These are phyloP conservation scores for Ganoderma boninense DNA, from an alignment of 1,284 basidiomycete genomes.

Conservation along the genomic window DNA sequence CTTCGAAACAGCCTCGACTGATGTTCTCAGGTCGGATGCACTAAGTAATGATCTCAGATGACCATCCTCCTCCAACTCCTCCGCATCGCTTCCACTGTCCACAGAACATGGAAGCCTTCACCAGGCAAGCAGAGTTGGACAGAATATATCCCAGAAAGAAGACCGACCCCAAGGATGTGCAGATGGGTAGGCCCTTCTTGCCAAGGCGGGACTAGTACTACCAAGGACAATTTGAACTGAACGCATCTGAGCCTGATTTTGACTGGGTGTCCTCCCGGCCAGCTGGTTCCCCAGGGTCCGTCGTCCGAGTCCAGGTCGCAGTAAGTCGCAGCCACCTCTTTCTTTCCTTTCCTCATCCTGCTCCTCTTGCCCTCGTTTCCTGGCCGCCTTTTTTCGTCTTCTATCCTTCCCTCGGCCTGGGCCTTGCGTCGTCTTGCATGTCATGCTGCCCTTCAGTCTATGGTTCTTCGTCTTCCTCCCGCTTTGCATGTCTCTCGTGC, in stretches of 20 bases:
- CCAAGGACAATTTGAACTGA: background rate
- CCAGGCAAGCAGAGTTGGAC: background rate
- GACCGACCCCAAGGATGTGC: background rate
- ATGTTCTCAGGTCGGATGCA: too few species aligned
- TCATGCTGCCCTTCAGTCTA: slow-evolving; percentile 16
- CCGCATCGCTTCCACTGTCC: background rate
- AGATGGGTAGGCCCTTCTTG: background rate
- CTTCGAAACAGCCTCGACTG: background rate
- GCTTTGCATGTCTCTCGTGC: slow-evolving; percentile 19
- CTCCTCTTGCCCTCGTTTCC: slow-evolving; percentile 13
- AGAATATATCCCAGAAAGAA: background rate
- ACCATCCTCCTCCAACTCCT: background rate
- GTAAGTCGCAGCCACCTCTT: slow-evolving; percentile 1
- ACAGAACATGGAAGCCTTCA: background rate
- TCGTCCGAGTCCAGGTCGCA: background rate
- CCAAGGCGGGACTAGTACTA: background rate
- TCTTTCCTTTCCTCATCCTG: background rate
- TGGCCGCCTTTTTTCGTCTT: slow-evolving; percentile 15
- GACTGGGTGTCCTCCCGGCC: background rate
- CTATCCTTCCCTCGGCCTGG: slow-evolving; percentile 1
- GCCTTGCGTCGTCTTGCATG: background rate
- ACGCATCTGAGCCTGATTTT: background rate
- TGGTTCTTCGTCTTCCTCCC: slow-evolving; percentile 20
- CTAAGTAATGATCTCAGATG: too few species aligned
- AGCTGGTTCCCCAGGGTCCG: background rate